Evolutionary conservation across 441 rosid genomes (phyloP).

Genomic region (Codiaeum variegatum): DNA sequence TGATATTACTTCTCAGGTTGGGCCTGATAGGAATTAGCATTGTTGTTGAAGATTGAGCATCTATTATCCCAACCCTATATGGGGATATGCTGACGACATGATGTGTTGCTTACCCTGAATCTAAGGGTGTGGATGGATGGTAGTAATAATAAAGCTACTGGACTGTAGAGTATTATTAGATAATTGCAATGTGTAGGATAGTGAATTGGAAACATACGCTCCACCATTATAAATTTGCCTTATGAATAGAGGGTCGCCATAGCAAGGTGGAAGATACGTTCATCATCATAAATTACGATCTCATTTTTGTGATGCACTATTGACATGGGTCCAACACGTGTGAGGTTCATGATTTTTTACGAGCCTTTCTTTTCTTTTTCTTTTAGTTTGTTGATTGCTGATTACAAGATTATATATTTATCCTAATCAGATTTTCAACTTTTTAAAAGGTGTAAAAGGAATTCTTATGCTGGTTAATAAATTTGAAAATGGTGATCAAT

Average conservation of each 20-base stretch:
- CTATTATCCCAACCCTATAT: too few relatives aligned
- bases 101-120: background rate
- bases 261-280: background rate
- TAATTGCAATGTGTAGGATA: background rate
- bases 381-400: background rate
- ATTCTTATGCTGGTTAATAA: background rate
- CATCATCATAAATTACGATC: background rate
- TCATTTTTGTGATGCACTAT: background rate
- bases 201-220: background rate
- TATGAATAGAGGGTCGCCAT: background rate
- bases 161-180: too few relatives aligned
- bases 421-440: background rate
- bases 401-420: background rate
- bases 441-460: background rate
- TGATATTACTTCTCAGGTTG: too few relatives aligned
- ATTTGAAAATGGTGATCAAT: background rate
- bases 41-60: too few relatives aligned
- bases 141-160: background rate
- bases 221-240: background rate
- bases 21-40: too few relatives aligned
- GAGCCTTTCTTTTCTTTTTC: background rate
- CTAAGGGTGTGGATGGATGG: background rate
- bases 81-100: background rate
- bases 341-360: background rate
- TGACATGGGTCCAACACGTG: background rate